phyloP scores from a whole-genome alignment of 2,329 filamentous ascomycete genomes.

The Cercospora zeina region DNA sequence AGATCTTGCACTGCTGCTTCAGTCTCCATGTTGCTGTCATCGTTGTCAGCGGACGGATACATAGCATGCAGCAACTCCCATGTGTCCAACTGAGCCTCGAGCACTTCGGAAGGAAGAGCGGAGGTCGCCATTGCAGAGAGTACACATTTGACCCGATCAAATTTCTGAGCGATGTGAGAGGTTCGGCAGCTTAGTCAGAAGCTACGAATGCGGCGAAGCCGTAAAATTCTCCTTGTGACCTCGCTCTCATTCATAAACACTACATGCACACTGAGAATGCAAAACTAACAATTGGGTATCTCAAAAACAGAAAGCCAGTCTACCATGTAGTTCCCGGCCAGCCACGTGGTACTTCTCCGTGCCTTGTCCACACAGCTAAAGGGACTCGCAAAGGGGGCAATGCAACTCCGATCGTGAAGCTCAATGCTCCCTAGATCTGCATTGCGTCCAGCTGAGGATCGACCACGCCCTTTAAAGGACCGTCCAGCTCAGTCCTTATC shows the following conservation, averaged over 20 bases:
- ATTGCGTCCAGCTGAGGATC: conserved; percentile 6
- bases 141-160: not conserved
- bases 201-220: not conserved
- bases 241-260: not conserved
- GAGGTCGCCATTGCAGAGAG: conserved; percentile 6
- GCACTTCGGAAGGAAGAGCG: conserved; percentile 14
- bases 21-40: conserved; percentile 22
- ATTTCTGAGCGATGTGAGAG: not conserved
- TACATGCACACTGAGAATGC: conserved; percentile 3
- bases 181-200: conserved; percentile 2
- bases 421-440: not conserved
- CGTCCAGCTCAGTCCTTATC: conserved; percentile 9
- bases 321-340: not conserved
- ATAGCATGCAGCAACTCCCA: conserved; percentile 57
- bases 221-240: too few species aligned
- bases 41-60: conserved; percentile 47
- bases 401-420: not conserved
- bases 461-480: not conserved
- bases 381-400: not conserved
- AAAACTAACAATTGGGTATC: conserved; percentile 12
- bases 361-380: not conserved
- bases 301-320: conserved; percentile 10
- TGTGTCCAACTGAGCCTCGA: conserved; percentile 26
- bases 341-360: not conserved
- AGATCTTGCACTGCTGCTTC: conserved; percentile 15